A percentile compares a stretch with the other conserved stretches of the same genome.
These are phyloP conservation scores for Cryptococcus sp. DNA, from an alignment of 1,284 basidiomycete species.

Conservation along the genomic window DNA sequence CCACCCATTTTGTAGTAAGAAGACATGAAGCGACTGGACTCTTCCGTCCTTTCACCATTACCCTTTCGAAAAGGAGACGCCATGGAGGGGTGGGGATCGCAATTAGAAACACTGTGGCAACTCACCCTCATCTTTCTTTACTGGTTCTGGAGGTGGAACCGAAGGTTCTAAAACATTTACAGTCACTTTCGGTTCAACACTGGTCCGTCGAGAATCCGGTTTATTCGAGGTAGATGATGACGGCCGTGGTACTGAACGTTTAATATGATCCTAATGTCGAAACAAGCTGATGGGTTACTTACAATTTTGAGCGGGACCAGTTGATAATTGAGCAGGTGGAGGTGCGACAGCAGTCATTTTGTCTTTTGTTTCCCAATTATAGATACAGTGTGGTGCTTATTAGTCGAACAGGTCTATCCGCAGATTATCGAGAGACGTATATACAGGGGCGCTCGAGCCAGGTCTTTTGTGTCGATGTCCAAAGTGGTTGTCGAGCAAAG, in stretches of 20 bases:
- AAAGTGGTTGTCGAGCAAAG: too few species aligned
- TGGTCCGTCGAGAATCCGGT: constrained; percentile 1
- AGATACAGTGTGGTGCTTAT: too few species aligned
- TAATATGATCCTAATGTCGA: not conserved
- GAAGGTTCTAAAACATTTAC: constrained; percentile 9
- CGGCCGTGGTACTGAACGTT: constrained; percentile 7
- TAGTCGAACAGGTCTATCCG: too few species aligned
- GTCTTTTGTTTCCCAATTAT: not conserved
- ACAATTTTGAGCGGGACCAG: constrained; percentile 4
- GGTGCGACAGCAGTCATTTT: constrained; percentile 5
- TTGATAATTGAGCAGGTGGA: constrained; percentile 8
- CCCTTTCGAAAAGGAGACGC: too few species aligned
- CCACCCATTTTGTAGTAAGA: not conserved
- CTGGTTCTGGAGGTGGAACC: constrained; percentile 1
- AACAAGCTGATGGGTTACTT: not conserved
- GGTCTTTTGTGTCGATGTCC: too few species aligned
- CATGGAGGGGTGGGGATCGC: not conserved
- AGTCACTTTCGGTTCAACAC: constrained; percentile 3
- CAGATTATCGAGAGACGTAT: too few species aligned
- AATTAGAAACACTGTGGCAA: not conserved
- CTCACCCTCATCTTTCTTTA: constrained; percentile 17
- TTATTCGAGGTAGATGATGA: constrained; percentile 12
- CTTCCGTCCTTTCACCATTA: too few species aligned
- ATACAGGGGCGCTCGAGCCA: too few species aligned
- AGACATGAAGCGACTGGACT: not conserved